phyloP scores from a whole-genome alignment of 192 early-diverging fungal species.

The Umbelopsis vinacea region DNA sequence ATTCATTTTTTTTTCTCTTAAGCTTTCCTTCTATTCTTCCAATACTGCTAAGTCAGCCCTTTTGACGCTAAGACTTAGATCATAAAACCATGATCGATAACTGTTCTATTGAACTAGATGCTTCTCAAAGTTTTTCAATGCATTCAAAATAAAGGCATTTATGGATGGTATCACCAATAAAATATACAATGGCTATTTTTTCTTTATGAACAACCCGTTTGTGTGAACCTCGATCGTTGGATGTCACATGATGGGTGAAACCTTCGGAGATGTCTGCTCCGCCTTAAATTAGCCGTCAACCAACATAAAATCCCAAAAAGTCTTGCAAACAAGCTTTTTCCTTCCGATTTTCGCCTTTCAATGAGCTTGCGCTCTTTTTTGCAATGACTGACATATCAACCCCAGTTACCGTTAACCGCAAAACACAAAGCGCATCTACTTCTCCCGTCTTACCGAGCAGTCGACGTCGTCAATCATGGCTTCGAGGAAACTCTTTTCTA shows the following conservation, averaged over 20 bases:
- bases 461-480: slow-evolving; percentile 22
- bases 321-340: slow-evolving; percentile 16
- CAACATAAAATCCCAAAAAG: slow-evolving; percentile 1
- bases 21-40: neutral
- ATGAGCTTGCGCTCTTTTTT: neutral
- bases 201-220: too few species aligned
- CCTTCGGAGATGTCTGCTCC: neutral
- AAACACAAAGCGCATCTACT: neutral
- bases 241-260: slow-evolving; percentile 7
- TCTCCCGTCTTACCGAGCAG: neutral
- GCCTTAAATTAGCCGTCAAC: neutral
- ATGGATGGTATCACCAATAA: too few species aligned
- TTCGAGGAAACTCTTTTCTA: slow-evolving; percentile 8
- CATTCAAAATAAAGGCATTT: too few species aligned
- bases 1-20: neutral
- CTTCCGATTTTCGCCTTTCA: slow-evolving; percentile 6
- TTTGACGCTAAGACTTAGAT: neutral
- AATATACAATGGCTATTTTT: too few species aligned
- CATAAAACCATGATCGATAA: too few species aligned
- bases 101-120: too few species aligned
- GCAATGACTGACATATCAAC: slow-evolving; percentile 18
- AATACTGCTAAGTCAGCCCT: neutral
- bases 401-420: neutral
- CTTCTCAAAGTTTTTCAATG: too few species aligned
- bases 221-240: neutral